Evolutionary conservation across 768 basidiomycete genomes (phyloP), one percentile per base, ranked within the genome.

Genomic region (Suillus subaureus): DNA sequence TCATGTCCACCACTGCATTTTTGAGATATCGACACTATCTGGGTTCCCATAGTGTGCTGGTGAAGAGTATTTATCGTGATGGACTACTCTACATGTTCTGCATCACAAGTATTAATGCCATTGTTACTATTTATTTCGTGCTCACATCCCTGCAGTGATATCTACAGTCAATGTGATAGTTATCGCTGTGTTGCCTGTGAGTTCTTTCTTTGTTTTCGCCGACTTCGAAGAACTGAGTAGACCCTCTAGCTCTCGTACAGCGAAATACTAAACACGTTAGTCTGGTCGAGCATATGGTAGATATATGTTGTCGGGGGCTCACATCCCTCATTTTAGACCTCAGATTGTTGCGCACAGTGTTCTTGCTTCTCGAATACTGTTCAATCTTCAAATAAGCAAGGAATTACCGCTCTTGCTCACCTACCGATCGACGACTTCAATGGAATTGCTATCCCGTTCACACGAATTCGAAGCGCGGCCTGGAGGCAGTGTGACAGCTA

Each of bases 261-360:
- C 54, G 54, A 55, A 6, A n/a, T 21, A 6, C 54, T 55, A 13
- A 55, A 55, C 31, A 6, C 11, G 54, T 55, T 21, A 33, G 54
- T n/a, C 18, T 33, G 31, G 11, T 21, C 31, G 6, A 54, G 8
- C 0, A 28, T 18, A 52, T 26, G 9, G 15, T 18, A 26, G 8
- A 31, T 28, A 18, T 52, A 5, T 52, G 16, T 5, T 18, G 4
- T 21, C 9, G 28, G 11, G 21, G 15, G 28, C 40, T 61, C 40
- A 61, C 42, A 23, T n/a, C 15, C 37, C 21, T 51, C 21, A 15
- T 40, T 40, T 33, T 5, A 63, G 62, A 39, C 54, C 37, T 23
- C 62, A 63, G n/a, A 42, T 63, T 2, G 62, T 63, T 40, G 31
- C 55, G 6, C 62, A 63, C 37, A 63, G 51, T 35, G 62, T 63